Evolutionary conservation across 2,329 filamentous ascomycete species (phyloP).

Genomic region (Rhynchosporium secalis): DNA sequence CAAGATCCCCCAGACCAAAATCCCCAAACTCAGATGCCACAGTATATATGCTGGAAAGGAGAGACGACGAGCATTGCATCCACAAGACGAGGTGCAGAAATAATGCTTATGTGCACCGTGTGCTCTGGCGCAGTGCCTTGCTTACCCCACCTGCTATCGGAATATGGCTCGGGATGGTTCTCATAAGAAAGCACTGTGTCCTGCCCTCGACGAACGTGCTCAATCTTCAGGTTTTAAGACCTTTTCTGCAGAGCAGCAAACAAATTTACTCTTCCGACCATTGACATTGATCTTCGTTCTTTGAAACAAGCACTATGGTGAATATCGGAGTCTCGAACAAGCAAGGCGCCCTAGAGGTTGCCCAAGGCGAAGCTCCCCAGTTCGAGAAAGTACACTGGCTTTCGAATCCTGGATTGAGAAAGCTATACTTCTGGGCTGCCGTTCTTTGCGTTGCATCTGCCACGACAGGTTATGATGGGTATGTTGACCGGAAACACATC

Average conservation of each 20-base stretch:
- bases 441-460: conserved; percentile 61
- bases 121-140: conserved; percentile 11
- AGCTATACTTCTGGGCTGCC: conserved; percentile 53
- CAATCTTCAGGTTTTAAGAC: conserved; percentile 9
- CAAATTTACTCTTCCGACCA: conserved; percentile 1
- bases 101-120: conserved; percentile 1
- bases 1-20: neutral
- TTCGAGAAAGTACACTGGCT: conserved; percentile 59
- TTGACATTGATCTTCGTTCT: conserved; percentile 4
- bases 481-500: conserved; percentile 2
- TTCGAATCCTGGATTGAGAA: conserved; percentile 55
- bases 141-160: conserved; percentile 6
- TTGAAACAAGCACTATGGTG: conserved; percentile 23
- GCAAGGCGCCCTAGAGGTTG: conserved; percentile 42
- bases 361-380: conserved; percentile 48
- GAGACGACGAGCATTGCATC: conserved; percentile 27
- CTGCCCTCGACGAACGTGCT: conserved; percentile 4
- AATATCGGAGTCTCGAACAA: conserved; percentile 16
- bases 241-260: conserved; percentile 10
- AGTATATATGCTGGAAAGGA: conserved; percentile 21
- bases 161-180: neutral
- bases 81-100: conserved; percentile 19
- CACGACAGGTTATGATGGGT: conserved; percentile 62
- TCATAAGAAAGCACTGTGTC: neutral
- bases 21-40: neutral